These are phyloP conservation scores for Mortierella antarctica DNA, from an alignment of 192 early-diverging fungal genomes.

Conservation along the genomic window DNA sequence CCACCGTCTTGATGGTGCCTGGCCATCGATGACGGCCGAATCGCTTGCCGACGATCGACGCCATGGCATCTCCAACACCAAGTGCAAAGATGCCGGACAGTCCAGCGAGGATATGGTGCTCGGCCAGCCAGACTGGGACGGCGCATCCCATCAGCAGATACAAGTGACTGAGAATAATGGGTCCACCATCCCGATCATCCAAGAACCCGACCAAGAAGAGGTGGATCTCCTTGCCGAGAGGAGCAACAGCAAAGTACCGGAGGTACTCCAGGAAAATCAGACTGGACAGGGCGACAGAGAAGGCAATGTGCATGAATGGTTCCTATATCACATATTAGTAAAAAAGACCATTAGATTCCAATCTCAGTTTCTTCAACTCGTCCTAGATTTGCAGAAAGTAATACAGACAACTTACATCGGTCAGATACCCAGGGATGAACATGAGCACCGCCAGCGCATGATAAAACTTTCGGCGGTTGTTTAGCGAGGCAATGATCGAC, in stretches of 20 bases:
- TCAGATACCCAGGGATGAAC: constrained; percentile 85
- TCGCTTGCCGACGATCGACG: constrained; percentile 85
- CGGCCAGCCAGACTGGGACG: constrained; percentile 85
- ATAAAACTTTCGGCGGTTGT: constrained; percentile 87
- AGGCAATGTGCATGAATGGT: constrained; percentile 82
- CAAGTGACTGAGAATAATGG: constrained; percentile 87
- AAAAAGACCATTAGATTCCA: neutral
- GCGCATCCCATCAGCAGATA: constrained; percentile 94
- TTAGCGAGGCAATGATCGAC: constrained; percentile 61
- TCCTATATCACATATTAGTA: constrained; percentile 52
- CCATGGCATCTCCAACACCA: constrained; percentile 91
- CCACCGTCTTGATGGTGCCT: constrained; percentile 81
- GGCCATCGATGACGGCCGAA: constrained; percentile 82
- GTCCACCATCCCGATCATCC: constrained; percentile 86
- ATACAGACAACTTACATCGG: constrained; percentile 64
- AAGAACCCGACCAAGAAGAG: constrained; percentile 83
- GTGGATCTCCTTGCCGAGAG: constrained; percentile 70
- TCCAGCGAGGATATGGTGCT: constrained; percentile 59
- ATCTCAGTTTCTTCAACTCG: neutral
- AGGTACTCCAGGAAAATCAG: constrained; percentile 86
- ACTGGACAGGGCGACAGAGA: constrained; percentile 76
- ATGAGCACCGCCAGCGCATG: constrained; percentile 85
- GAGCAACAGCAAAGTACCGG: constrained; percentile 79
- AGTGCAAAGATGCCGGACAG: constrained; percentile 87
- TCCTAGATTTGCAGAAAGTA: neutral